A percentile compares a stretch with the other conserved stretches of the same genome.
Conservation (phyloP, 2,329 filamentous ascomycete species). For the Xylaria digitata region DNA sequence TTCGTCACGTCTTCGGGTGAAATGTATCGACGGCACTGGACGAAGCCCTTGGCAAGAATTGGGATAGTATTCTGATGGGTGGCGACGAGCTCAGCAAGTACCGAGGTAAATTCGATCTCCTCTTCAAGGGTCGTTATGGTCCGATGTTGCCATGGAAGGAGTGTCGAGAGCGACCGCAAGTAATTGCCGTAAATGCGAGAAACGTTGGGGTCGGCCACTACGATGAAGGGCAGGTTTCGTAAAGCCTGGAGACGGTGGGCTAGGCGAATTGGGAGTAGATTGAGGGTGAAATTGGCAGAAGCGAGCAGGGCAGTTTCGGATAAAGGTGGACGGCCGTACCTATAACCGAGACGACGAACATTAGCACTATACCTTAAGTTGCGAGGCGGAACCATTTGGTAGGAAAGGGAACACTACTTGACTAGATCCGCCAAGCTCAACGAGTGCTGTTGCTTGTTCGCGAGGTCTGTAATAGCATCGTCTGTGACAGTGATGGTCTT, state of each 20-base stretch:
- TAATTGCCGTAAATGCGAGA: slow-evolving; percentile 97
- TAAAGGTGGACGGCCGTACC: slow-evolving; percentile 84
- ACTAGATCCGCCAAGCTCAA: slow-evolving; percentile 90
- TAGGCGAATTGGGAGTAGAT: slow-evolving; percentile 88
- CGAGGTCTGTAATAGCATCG: slow-evolving; percentile 81
- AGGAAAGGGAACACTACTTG: slow-evolving; percentile 65
- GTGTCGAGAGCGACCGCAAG: slow-evolving; percentile 87
- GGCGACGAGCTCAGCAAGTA: slow-evolving; percentile 93
- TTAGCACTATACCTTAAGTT: slow-evolving; percentile 3
- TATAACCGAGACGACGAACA: slow-evolving; percentile 47
- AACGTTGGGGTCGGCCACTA: slow-evolving; percentile 97
- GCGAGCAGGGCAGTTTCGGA: slow-evolving; percentile 82
- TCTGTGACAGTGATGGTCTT: slow-evolving; percentile 68
- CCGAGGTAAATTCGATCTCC: slow-evolving; percentile 90
- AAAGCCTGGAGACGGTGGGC: slow-evolving; percentile 94
- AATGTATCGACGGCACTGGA: slow-evolving; percentile 94
- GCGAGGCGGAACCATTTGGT: not conserved
- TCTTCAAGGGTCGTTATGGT: slow-evolving; percentile 82
- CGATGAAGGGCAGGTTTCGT: slow-evolving; percentile 94
- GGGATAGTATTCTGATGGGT: slow-evolving; percentile 96
- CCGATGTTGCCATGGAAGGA: slow-evolving; percentile 81
- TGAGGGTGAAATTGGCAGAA: slow-evolving; percentile 95
- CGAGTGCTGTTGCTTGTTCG: slow-evolving; percentile 80
- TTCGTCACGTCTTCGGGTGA: slow-evolving; percentile 82
- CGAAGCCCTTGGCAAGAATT: slow-evolving; percentile 88